Base-by-base conservation (phyloP, 2,329 filamentous ascomycete species). In the Fusarium clavum region DNA sequence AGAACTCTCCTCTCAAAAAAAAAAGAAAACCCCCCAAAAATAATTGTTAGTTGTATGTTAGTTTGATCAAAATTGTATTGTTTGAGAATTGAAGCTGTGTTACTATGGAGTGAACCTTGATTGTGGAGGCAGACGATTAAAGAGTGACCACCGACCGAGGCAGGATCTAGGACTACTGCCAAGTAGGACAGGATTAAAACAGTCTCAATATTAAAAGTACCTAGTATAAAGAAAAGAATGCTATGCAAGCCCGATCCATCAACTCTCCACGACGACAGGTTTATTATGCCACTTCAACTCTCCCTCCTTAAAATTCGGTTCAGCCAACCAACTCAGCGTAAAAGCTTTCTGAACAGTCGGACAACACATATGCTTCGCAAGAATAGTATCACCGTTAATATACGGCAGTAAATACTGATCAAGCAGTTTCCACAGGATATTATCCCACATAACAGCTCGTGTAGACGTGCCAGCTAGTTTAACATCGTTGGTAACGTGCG, bases 281-380 rank as follows among this genome's bases (percentile, higher is more conserved):
- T 41, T 64, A 13, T 71, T 68, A 20, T 57, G 27, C 67, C 67
- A 71, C 24, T 58, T 62, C 32, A 71, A 56, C 27, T 41, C 45
- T 0, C 64, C 61, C 6, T 71, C 40, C 6, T 53, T 65, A 3
- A 43, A 71, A 9, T 68, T 61, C 13, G 45, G 65, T 34, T 71
- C 69, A 5, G 57, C 64, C 20, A 71, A n/a, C 44, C 65, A 71
- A 32, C 58, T 58, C 1, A 71, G 32, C 12, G 65, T 65, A 4
- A 71, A 38, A 6, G 59, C 68, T 11, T 56, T 71, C 20, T 60
- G 49, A 2, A 71, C 52, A 5, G 66, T 51, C 1, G 68, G 68
- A 20, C 57, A 71, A 13, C 64, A 71, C 44, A 71, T 57, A 14
- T 62, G 51, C 44, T 57, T 71, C 1, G 69, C 56, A n/a, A 71